Evolutionary conservation across 148 eudicot species (phyloP).

Genomic region (Fagopyrum esculentum): DNA sequence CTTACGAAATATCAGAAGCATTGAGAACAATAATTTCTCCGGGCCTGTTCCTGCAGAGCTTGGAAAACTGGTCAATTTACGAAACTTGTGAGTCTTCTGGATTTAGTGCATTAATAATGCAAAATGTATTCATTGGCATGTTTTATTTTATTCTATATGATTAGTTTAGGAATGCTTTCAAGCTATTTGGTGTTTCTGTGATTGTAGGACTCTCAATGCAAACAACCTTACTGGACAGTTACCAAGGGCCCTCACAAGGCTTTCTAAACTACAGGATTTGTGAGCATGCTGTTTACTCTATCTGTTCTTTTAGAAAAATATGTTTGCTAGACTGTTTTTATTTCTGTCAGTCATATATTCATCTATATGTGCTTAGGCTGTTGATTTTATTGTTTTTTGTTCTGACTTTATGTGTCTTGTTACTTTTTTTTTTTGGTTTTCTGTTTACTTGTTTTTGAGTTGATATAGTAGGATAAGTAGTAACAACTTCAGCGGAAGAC

Average conservation of each 20-base stretch:
- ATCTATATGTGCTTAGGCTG: no score
- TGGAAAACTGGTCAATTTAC: constrained; percentile 25
- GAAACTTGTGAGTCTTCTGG: constrained; percentile 18
- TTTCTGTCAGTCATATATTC: no score
- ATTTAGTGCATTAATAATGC: not conserved
- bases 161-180: not conserved
- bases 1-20: constrained; percentile 20
- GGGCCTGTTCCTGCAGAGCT: constrained; percentile 38
- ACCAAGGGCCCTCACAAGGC: constrained; percentile 35
- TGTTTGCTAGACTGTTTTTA: no score
- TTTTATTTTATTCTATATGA: not conserved
- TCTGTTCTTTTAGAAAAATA: no score
- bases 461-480: constrained; percentile 58
- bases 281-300: constrained; percentile 19
- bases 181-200: not conserved
- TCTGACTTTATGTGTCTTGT: no score
- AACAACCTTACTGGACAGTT: constrained; percentile 45
- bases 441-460: not conserved
- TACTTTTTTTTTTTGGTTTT: no score
- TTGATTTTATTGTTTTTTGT: not conserved
- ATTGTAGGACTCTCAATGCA: constrained; percentile 36
- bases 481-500: constrained; percentile 48
- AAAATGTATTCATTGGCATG: not conserved
- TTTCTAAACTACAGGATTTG: constrained; percentile 40
- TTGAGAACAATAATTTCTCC: constrained; percentile 32